These are phyloP conservation scores for Aureobasidium uvarum DNA, from an alignment of 2,329 filamentous ascomycete species.

Conservation along the genomic window DNA sequence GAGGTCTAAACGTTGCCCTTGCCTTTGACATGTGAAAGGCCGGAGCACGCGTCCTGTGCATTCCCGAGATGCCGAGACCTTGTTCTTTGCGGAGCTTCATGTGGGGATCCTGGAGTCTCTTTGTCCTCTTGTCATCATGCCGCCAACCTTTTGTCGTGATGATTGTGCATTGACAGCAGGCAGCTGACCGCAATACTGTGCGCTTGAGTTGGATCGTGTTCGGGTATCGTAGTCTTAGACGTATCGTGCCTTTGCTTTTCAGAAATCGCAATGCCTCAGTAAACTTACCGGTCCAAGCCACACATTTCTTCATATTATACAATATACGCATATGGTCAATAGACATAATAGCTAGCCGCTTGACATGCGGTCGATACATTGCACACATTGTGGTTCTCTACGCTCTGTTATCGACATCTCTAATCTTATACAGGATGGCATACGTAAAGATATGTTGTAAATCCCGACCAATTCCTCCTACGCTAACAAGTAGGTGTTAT, in stretches of 20 bases:
- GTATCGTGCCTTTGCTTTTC: neutral
- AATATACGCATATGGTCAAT: neutral
- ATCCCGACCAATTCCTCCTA: too few relatives aligned
- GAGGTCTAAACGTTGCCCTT: slow-evolving; percentile 15
- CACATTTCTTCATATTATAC: neutral
- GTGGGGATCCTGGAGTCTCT: slow-evolving; percentile 4
- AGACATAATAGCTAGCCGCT: neutral
- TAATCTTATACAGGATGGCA: neutral
- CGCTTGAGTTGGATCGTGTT: neutral
- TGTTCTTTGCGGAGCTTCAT: slow-evolving; percentile 3
- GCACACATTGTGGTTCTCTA: neutral
- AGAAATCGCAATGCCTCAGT: neutral
- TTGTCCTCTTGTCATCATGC: neutral
- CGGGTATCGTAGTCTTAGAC: neutral
- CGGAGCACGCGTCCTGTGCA: neutral
- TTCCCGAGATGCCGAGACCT: neutral
- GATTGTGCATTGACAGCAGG: neutral
- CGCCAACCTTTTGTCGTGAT: neutral
- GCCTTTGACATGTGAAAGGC: slow-evolving; percentile 21
- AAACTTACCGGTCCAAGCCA: neutral
- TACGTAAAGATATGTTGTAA: too few relatives aligned
- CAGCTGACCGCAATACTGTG: neutral
- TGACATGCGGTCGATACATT: neutral
- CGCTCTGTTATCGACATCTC: neutral
- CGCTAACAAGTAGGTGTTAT: too few relatives aligned